Conservation (phyloP, 345 rosid species). For the Eucalyptus erythrocorys region DNA sequence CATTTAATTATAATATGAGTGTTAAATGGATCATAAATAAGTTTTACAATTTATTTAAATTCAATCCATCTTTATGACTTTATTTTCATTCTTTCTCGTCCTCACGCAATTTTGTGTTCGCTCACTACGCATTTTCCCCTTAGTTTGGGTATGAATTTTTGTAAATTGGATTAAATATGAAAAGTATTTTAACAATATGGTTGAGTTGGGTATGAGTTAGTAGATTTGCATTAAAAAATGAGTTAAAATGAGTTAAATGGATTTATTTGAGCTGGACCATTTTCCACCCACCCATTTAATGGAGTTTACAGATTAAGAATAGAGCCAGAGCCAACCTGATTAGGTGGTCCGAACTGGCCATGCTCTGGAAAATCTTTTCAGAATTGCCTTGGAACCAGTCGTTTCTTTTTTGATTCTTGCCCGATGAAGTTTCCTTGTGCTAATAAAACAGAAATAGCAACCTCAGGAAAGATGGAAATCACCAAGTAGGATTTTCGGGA, state of each 20-base stretch:
- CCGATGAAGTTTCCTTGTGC: background rate
- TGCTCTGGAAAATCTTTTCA: background rate
- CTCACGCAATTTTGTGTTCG: fast-evolving
- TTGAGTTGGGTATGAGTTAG: fast-evolving
- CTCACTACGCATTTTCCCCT: background rate
- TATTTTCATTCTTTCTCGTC: no score
- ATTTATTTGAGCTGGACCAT: no score
- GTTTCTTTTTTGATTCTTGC: background rate
- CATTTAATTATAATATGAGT: no score
- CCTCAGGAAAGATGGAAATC: background rate
- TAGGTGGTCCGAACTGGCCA: background rate
- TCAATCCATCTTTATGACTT: no score
- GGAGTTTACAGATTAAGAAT: background rate
- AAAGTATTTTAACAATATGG: no score
- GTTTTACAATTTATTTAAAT: no score
- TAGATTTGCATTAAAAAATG: no score
- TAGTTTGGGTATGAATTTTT: background rate
- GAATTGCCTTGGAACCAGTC: background rate
- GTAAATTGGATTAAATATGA: no score
- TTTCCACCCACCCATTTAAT: fast-evolving
- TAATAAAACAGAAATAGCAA: background rate
- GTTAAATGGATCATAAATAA: no score
- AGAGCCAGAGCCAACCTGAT: background rate
- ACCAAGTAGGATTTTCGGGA: background rate
- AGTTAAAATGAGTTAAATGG: background rate